phyloP scores from a whole-genome alignment of 2,329 filamentous ascomycete species.

The Elsinoe fawcettii region DNA sequence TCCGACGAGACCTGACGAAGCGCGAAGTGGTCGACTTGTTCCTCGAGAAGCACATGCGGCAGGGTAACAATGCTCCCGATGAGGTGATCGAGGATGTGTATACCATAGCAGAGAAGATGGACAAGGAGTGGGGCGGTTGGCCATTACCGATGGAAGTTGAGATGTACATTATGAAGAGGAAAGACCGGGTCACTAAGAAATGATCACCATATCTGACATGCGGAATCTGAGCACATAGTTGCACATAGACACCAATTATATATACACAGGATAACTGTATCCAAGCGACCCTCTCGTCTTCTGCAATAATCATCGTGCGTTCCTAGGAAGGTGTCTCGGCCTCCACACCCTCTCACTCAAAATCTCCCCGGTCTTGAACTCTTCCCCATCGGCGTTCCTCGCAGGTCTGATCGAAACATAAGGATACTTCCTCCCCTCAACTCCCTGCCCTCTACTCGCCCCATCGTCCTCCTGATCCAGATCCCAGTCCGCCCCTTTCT shows the following conservation, averaged over 20 bases:
- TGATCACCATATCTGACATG: not conserved
- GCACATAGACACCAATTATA: not conserved
- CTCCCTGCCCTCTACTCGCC: not conserved
- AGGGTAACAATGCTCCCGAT: constrained; percentile 18
- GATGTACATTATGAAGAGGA: constrained; percentile 21
- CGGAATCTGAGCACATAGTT: not conserved
- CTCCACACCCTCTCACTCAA: constrained; percentile 11
- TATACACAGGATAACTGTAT: constrained; percentile 32
- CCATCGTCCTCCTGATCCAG: constrained; percentile 2
- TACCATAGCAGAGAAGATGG: constrained; percentile 23
- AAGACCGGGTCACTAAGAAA: not conserved
- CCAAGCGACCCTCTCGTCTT: constrained; percentile 12
- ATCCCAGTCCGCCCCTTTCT: not conserved
- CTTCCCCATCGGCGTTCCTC: not conserved
- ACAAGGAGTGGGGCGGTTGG: constrained; percentile 39
- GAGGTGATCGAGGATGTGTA: constrained; percentile 18
- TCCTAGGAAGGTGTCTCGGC: constrained; percentile 10
- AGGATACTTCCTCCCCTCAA: not conserved
- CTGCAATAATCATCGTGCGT: not conserved
- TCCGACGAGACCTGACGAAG: not conserved
- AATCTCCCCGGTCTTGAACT: not conserved
- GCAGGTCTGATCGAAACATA: not conserved
- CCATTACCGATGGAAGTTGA: constrained; percentile 35
- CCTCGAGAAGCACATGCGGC: not conserved
- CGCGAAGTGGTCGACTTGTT: not conserved